A percentile compares a stretch with the other conserved stretches of the same genome.
phyloP scores from a whole-genome alignment of 208 protist species.

The Trypanosoma vivax region DNA sequence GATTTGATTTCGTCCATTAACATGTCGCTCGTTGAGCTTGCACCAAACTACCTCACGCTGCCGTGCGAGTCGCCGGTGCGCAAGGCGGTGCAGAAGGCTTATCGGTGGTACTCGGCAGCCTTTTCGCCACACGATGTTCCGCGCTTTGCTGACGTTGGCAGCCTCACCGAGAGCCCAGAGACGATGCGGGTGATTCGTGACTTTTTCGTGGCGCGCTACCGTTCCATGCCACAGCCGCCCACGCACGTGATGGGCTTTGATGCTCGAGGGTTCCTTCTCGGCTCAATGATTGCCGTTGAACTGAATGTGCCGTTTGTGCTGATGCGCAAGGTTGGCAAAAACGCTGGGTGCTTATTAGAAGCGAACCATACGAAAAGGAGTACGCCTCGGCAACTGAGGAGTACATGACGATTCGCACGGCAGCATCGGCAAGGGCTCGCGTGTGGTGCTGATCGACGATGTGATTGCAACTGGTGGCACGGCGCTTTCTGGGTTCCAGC shows the following conservation, averaged over 20 bases:
- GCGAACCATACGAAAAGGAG: constrained; percentile 85
- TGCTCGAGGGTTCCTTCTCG: constrained; percentile 87
- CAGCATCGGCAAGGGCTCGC: constrained; percentile 55
- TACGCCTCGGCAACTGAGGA: constrained; percentile 80
- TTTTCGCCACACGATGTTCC: constrained; percentile 88
- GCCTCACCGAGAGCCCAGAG: constrained; percentile 74
- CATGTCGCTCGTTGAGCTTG: constrained; percentile 51
- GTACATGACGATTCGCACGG: constrained; percentile 81
- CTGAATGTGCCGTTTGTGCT: constrained; percentile 88
- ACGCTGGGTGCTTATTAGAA: constrained; percentile 84
- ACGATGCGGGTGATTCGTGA: constrained; percentile 77
- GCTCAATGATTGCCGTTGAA: constrained; percentile 80
- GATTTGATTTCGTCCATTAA: too few relatives aligned
- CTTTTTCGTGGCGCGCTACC: constrained; percentile 79
- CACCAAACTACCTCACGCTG: constrained; percentile 41
- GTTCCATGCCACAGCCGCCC: constrained; percentile 35
- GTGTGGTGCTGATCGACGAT: constrained; percentile 90
- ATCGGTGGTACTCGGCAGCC: constrained; percentile 82
- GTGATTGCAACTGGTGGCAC: constrained; percentile 89
- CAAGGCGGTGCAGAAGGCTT: constrained; percentile 41
- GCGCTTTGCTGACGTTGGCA: constrained; percentile 82
- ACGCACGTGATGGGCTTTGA: constrained; percentile 88
- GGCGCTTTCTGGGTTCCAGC: constrained; percentile 81
- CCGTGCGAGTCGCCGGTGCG: constrained; percentile 33
- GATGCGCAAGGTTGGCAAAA: constrained; percentile 84